phyloP scores from a whole-genome alignment of 176 grass and related monocot species.

The Ensete ventricosum region DNA sequence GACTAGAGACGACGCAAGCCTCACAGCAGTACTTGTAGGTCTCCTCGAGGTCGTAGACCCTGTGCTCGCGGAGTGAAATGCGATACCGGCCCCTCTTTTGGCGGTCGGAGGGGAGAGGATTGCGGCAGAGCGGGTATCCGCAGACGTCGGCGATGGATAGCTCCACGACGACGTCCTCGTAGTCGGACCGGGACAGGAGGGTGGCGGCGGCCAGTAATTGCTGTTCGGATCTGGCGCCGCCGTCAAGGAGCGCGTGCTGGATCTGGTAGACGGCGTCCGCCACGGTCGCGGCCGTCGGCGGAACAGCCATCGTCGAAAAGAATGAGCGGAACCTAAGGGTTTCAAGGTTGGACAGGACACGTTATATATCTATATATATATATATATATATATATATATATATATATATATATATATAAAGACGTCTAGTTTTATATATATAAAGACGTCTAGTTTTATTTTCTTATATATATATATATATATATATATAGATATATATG shows the following conservation, averaged over 20 bases:
- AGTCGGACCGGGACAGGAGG: slow-evolving; percentile 60
- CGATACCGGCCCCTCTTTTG: slow-evolving; percentile 30
- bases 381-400: too few species aligned
- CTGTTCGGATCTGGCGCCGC: slow-evolving; percentile 27
- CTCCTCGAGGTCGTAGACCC: slow-evolving; percentile 86
- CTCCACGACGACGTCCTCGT: slow-evolving; percentile 69
- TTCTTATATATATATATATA: too few species aligned
- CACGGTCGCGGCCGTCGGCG: slow-evolving; percentile 13
- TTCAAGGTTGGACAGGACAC: too few species aligned
- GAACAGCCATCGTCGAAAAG: background rate
- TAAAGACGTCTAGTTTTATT: too few species aligned
- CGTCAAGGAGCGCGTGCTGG: slow-evolving; percentile 57
- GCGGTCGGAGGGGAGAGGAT: slow-evolving; percentile 19
- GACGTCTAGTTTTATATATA: too few species aligned
- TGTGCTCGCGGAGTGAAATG: slow-evolving; percentile 80
- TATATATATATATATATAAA: too few species aligned
- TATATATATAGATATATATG: too few species aligned
- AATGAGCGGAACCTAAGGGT: too few species aligned
- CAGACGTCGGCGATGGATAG: slow-evolving; percentile 49
- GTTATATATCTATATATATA: too few species aligned
- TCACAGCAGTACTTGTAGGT: slow-evolving; percentile 69
- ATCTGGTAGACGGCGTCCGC: slow-evolving; percentile 31
- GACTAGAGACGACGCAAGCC: slow-evolving; percentile 45
- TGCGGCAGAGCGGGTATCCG: slow-evolving; percentile 39
- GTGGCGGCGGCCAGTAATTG: slow-evolving; percentile 36